Base-by-base conservation (phyloP, 2,329 filamentous ascomycete species). In the Ophiostoma montium region DNA sequence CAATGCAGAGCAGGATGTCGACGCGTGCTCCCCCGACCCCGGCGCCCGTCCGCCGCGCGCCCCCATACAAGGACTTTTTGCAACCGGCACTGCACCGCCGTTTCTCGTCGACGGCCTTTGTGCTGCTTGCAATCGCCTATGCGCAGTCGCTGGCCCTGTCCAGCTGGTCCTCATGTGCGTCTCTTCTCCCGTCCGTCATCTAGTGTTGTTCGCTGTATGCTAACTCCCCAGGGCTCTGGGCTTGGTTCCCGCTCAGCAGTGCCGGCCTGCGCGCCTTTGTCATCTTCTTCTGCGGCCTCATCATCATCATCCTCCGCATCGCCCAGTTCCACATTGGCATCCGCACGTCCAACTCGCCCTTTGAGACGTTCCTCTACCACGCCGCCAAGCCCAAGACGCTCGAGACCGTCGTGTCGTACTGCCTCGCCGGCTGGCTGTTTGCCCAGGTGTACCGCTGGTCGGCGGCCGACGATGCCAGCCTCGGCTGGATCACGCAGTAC, bases 51-150 rank as follows among this genome's bases (percentile, higher is more conserved):
- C 78, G 70, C 72, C 75, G 63, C 61, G 67, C 70, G 59, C 49
- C 48, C 13, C 70, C 75, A 45, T 94, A 95, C 67, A 84, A 87
- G 71, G 86, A 95, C 68, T 94, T 94, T 64, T 70, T 95, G 57
- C 94, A 90, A 53, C 89, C 90, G 46, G 82, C 84, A 47, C 71
- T 95, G 55, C 90, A 96, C 65, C 76, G 85, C 59, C 79, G 88
- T 59, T 96, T 95, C 66, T 82, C 84, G 45, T 81, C 80, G 54
- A 87, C 86, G 12, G 83, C 84, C 44, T 73, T 76, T 13, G 69
- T 86, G 54, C 71, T 88, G 13, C 67, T 92, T 10, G 66, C 72
- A 44, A 70, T 87, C 50, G 86, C 86, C 61, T 94, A 92, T 63
- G 49, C 76, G 35, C 77, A 86, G 60, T 76, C 87, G 45, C 66